Evolutionary conservation across 306 rosid species (phyloP), one percentile per base, ranked within the genome.

Genomic region (Lathyrus oleraceus): DNA sequence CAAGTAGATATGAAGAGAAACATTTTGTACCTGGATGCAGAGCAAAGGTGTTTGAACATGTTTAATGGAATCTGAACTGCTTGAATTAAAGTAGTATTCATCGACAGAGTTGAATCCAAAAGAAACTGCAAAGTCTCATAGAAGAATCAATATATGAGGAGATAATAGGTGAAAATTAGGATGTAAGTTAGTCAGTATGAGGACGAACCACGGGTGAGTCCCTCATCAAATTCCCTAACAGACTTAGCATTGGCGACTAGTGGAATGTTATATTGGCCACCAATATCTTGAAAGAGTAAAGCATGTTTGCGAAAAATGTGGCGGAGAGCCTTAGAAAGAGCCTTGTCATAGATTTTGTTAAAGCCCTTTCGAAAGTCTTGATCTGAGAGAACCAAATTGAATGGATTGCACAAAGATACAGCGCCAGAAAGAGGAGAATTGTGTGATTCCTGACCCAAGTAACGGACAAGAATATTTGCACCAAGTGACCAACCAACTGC

Each of bases 401-500:
- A 94, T 65, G 99, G 99, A 87, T 94, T 91, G 76, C 99, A 94
- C 85, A 94, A 59, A 10, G 99, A 94, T 44, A 94, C 99, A 13
- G 97, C 99, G 11, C 99, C 99, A 67, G 97, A 88, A 65, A 94
- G 88, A 42, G 85, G 88, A 68, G 89, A 91, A 10, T 76, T 49
- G 69, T 44, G 42, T 28, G 85, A 81, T 71, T 91, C 92, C 96
- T 84, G 87, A 32, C 92, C 99, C 86, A 94, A 72, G 70, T 94
- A 94, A 54, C 83, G 93, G 71, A 94, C 96, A 15, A 94, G 99
- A 83, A 94, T 87, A 80, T 94, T 94, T 38, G 95, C 99, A 3
- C 99, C 99, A 47, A 94, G 92, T 61, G 99, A 94, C 99, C 99
- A 94, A 16, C 99, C 99, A 73, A 59, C 91, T 0, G 88, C 97